These are phyloP conservation scores for Termitomyces sp. DNA, from an alignment of 768 basidiomycete species.

Conservation along the genomic window DNA sequence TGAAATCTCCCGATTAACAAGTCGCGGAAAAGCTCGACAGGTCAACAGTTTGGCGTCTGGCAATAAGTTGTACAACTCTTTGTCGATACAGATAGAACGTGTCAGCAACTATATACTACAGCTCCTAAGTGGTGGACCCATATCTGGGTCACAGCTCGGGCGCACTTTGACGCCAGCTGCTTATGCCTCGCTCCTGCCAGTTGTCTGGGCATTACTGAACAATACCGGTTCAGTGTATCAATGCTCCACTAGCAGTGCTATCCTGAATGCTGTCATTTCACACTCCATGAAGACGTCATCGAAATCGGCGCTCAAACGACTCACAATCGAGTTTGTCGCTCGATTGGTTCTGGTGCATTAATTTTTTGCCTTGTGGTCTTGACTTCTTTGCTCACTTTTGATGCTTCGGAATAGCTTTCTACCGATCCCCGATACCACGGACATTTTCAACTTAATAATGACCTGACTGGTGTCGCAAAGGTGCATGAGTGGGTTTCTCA, in stretches of 20 bases:
- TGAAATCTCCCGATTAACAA: slow-evolving; percentile 18
- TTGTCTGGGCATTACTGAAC: slow-evolving; percentile 73
- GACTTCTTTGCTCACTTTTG: slow-evolving; percentile 5
- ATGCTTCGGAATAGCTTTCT: slow-evolving; percentile 46
- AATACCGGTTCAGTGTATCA: slow-evolving; percentile 23
- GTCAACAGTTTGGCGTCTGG: not conserved
- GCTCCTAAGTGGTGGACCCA: slow-evolving; percentile 51
- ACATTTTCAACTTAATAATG: slow-evolving; percentile 35
- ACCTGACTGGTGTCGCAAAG: slow-evolving; percentile 25
- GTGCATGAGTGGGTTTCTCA: slow-evolving; percentile 69
- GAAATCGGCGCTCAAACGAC: slow-evolving; percentile 59
- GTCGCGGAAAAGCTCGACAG: slow-evolving; percentile 20
- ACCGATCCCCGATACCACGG: slow-evolving; percentile 53
- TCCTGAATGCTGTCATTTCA: slow-evolving; percentile 57
- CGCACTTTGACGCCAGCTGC: slow-evolving; percentile 50
- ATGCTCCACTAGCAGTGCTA: slow-evolving; percentile 24
- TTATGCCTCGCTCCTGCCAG: slow-evolving; percentile 72
- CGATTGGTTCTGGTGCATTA: slow-evolving; percentile 63
- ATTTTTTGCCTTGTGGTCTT: slow-evolving; percentile 3
- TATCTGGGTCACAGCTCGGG: slow-evolving; percentile 40
- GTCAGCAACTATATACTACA: slow-evolving; percentile 61
- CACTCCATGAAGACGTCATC: slow-evolving; percentile 62
- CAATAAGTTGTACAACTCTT: slow-evolving; percentile 15
- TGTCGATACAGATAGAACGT: slow-evolving; percentile 40
- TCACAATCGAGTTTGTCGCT: slow-evolving; percentile 74